A percentile compares a stretch with the other conserved stretches of the same genome.
Evolutionary conservation across 2,329 filamentous ascomycete genomes (phyloP).

Genomic region (Phialophora macrospora): DNA sequence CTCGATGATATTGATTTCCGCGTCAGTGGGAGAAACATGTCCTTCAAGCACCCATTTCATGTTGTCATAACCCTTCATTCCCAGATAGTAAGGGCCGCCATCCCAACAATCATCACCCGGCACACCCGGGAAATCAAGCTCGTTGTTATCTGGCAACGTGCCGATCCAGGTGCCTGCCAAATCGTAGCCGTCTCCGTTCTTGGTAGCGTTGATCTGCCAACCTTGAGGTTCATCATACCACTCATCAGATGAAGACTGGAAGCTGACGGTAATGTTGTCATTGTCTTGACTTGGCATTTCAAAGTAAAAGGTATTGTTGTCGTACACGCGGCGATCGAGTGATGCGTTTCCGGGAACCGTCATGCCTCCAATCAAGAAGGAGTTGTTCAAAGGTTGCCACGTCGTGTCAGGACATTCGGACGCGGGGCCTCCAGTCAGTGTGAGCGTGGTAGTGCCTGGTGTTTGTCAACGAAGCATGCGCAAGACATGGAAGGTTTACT

Average conservation of each 20-base stretch:
- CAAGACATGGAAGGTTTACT: background rate
- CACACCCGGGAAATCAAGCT: conserved; percentile 9
- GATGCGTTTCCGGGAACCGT: conserved; percentile 18
- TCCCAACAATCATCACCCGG: conserved; percentile 16
- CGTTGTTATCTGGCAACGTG: conserved; percentile 15
- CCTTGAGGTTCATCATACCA: conserved; percentile 15
- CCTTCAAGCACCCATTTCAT: conserved; percentile 13
- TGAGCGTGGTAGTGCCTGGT: conserved; percentile 10
- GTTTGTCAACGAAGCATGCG: background rate
- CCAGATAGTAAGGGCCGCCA: conserved; percentile 8
- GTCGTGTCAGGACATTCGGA: conserved; percentile 16
- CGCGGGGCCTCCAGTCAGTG: conserved; percentile 6
- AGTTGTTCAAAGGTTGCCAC: conserved; percentile 16
- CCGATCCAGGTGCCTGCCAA: conserved; percentile 15
- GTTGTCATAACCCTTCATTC: conserved; percentile 9
- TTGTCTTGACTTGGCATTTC: background rate
- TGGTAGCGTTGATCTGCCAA: conserved; percentile 16
- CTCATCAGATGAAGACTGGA: conserved; percentile 18
- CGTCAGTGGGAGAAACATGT: conserved; percentile 13
- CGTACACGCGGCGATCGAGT: conserved; percentile 13
- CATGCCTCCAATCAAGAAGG: conserved; percentile 18
- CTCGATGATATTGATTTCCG: conserved; percentile 9
- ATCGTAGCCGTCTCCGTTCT: conserved; percentile 19
- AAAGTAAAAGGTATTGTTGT: conserved; percentile 24
- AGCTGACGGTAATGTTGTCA: conserved; percentile 11